These are phyloP conservation scores for Epicoccum nigrum DNA, from an alignment of 2,329 filamentous ascomycete species.

Conservation along the genomic window DNA sequence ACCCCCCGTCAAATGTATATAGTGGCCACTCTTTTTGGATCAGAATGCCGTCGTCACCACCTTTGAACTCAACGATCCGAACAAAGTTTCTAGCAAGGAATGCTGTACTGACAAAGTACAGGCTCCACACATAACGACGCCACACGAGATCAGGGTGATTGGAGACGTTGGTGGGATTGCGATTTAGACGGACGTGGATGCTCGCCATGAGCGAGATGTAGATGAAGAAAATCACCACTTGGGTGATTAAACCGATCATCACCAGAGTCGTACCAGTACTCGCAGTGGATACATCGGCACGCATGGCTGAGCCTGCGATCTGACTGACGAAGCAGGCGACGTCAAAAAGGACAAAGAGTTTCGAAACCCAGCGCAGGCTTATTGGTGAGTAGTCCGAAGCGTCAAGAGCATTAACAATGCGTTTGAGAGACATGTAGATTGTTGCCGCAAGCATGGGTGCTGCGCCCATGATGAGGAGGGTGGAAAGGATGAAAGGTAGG, in stretches of 20 bases:
- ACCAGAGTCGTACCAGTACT: conserved; percentile 19
- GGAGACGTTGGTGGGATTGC: conserved; percentile 10
- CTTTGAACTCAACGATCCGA: background rate
- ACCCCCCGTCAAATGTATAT: background rate
- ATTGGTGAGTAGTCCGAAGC: conserved; percentile 49
- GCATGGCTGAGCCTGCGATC: conserved; percentile 27
- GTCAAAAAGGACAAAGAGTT: conserved; percentile 6
- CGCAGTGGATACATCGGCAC: conserved; percentile 13
- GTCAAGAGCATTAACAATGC: conserved; percentile 48
- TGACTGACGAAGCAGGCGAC: conserved; percentile 24
- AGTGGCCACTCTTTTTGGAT: background rate
- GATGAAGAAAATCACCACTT: conserved; percentile 21
- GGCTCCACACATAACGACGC: background rate
- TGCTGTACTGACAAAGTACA: background rate
- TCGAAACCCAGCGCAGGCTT: conserved; percentile 14
- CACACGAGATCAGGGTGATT: background rate
- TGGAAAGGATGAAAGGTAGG: conserved; percentile 49
- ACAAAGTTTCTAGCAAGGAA: background rate
- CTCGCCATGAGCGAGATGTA: conserved; percentile 20
- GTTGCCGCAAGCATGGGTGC: conserved; percentile 56
- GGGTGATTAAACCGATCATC: conserved; percentile 21
- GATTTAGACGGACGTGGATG: conserved; percentile 20
- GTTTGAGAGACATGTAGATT: conserved; percentile 56
- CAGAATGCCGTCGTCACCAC: conserved; percentile 6
- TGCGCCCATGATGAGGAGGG: conserved; percentile 52